Conservation (phyloP, 129 eudicot species). For the Apium graveolens region DNA sequence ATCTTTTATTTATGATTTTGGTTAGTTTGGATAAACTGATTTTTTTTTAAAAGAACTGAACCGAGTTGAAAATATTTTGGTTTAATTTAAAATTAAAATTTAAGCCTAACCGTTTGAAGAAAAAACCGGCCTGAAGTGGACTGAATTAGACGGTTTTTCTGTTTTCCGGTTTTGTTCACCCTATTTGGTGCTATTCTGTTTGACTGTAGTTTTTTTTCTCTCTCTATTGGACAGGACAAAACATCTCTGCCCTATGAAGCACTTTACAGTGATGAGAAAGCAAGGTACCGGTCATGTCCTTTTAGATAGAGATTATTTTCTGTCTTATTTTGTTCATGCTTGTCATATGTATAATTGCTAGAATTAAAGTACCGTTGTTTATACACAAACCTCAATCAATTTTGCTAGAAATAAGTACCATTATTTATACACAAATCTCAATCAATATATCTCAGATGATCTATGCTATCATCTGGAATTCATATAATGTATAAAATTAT, state of each 20-base stretch:
- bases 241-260: slow-evolving; percentile 83
- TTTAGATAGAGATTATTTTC: neutral
- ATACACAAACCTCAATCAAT: neutral
- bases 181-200: neutral
- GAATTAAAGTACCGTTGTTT: neutral
- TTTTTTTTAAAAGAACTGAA: too few relatives aligned
- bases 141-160: too few relatives aligned
- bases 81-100: too few relatives aligned
- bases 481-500: neutral
- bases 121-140: too few relatives aligned
- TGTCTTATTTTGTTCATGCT: neutral
- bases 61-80: too few relatives aligned
- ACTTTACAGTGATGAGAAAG: slow-evolving; percentile 80
- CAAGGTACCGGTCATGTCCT: slow-evolving; percentile 1
- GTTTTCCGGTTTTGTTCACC: neutral
- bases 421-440: too few relatives aligned
- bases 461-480: neutral
- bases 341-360: neutral
- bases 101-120: too few relatives aligned
- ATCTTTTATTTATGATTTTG: too few relatives aligned
- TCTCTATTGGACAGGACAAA: slow-evolving; percentile 41
- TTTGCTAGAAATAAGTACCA: too few relatives aligned
- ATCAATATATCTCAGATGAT: neutral
- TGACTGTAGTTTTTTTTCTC: neutral
- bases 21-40: too few relatives aligned